Conservation (phyloP, 1,284 basidiomycete genomes). For the Fomitopsis pinicola region DNA sequence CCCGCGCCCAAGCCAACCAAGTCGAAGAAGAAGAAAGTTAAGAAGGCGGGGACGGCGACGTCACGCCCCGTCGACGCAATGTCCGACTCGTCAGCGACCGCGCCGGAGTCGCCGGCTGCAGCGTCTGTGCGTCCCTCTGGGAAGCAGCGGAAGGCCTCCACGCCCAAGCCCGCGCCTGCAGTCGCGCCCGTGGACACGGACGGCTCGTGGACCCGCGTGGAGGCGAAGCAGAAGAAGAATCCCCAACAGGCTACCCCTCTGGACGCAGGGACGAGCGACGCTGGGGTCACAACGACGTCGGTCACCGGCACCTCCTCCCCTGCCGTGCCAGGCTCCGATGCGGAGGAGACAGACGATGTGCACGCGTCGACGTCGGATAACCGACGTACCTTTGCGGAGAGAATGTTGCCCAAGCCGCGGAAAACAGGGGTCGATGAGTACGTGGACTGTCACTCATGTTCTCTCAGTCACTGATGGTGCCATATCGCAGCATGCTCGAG, state of each 20-base stretch:
- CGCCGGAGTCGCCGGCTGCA: slow-evolving; percentile 23
- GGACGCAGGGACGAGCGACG: slow-evolving; percentile 47
- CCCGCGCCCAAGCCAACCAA: slow-evolving; percentile 31
- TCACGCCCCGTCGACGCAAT: slow-evolving; percentile 18
- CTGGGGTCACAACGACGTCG: slow-evolving; percentile 44
- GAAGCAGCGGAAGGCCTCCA: slow-evolving; percentile 20
- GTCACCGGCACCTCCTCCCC: slow-evolving; percentile 52
- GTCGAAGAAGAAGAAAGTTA: slow-evolving; percentile 41
- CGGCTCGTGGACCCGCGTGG: slow-evolving; percentile 55
- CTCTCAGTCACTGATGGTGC: neutral
- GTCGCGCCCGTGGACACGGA: slow-evolving; percentile 33
- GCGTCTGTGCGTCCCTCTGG: slow-evolving; percentile 10
- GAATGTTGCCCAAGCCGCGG: slow-evolving; percentile 50
- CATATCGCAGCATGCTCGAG: slow-evolving; percentile 51
- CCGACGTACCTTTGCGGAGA: slow-evolving; percentile 52
- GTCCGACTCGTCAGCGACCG: slow-evolving; percentile 30
- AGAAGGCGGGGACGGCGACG: slow-evolving; percentile 15
- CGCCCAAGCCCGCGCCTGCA: slow-evolving; percentile 11
- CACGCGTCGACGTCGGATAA: slow-evolving; percentile 21
- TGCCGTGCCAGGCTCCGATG: slow-evolving; percentile 40
- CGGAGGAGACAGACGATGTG: slow-evolving; percentile 25
- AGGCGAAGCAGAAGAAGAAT: slow-evolving; percentile 13
- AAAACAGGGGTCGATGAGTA: slow-evolving; percentile 69
- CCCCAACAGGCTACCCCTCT: slow-evolving; percentile 9
- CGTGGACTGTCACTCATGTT: slow-evolving; percentile 21